phyloP scores from a whole-genome alignment of 805 yeast genomes.

The Pichia heedii region DNA sequence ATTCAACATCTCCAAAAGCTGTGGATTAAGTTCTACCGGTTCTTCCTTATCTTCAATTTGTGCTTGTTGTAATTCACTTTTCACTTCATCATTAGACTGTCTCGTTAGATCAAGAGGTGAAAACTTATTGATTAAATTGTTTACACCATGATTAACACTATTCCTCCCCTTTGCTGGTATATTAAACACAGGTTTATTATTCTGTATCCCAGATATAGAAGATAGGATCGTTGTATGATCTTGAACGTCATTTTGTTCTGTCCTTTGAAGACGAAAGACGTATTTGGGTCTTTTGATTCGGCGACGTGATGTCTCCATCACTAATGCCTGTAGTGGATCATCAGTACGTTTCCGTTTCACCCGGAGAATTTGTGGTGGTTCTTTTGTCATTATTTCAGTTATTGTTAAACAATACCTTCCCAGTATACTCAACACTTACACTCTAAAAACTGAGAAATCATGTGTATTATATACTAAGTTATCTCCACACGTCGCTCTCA shows the following conservation, averaged over 20 bases:
- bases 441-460: too few species aligned
- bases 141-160: neutral
- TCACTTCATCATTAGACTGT: neutral
- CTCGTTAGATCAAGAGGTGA: neutral
- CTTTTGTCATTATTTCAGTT: neutral
- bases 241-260: conserved; percentile 29
- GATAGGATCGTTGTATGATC: conserved; percentile 17
- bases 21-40: conserved; percentile 38
- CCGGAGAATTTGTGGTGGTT: conserved; percentile 57
- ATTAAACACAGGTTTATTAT: conserved; percentile 16
- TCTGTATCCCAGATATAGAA: conserved; percentile 3
- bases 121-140: neutral
- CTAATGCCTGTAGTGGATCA: conserved; percentile 79
- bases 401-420: neutral
- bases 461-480: too few species aligned
- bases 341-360: conserved; percentile 82
- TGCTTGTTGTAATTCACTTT: neutral
- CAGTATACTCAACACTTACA: too few species aligned
- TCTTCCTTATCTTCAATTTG: neutral
- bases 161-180: conserved; percentile 10
- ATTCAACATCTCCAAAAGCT: conserved; percentile 66
- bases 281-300: conserved; percentile 19
- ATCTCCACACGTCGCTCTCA: too few species aligned
- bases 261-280: conserved; percentile 40
- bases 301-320: conserved; percentile 31